phyloP scores from a whole-genome alignment of 1,284 basidiomycete species.

The Schizopora paradoxa region DNA sequence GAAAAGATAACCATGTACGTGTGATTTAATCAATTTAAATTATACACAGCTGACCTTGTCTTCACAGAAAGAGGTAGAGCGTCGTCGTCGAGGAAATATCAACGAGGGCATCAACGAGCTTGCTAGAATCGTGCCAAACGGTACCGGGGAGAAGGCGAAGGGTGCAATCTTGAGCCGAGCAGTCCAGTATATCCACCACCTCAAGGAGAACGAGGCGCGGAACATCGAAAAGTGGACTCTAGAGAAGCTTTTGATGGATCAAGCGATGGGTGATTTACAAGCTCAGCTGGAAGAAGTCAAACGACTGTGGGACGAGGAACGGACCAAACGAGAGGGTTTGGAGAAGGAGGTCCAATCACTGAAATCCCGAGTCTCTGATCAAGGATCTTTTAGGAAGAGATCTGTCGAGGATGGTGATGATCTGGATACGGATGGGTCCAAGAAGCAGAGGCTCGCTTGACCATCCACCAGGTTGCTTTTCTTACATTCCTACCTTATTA shows the following conservation, averaged over 20 bases:
- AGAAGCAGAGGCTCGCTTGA: too few species aligned
- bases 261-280: constrained; percentile 82
- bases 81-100: constrained; percentile 88
- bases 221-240: constrained; percentile 95
- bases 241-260: constrained; percentile 88
- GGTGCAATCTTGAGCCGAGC: constrained; percentile 82
- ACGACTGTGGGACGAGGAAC: constrained; percentile 68
- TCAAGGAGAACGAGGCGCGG: constrained; percentile 85
- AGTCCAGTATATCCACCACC: constrained; percentile 84
- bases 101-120: constrained; percentile 95
- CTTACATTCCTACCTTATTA: too few species aligned
- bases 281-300: constrained; percentile 73
- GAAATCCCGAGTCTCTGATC: too few species aligned
- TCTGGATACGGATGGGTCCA: too few species aligned
- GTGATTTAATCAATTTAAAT: constrained; percentile 6
- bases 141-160: constrained; percentile 84
- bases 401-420: too few species aligned
- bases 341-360: constrained; percentile 57
- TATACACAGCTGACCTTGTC: constrained; percentile 7
- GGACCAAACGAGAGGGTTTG: constrained; percentile 45
- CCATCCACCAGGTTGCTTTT: too few species aligned
- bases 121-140: constrained; percentile 82
- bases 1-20: constrained; percentile 82
- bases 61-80: constrained; percentile 93
- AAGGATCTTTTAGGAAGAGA: too few species aligned